Percentiles rank a stretch among this genome's conserved stretches.
Evolutionary conservation across 2,329 filamentous ascomycete species (phyloP).

Genomic region (Calonectria pteridis): DNA sequence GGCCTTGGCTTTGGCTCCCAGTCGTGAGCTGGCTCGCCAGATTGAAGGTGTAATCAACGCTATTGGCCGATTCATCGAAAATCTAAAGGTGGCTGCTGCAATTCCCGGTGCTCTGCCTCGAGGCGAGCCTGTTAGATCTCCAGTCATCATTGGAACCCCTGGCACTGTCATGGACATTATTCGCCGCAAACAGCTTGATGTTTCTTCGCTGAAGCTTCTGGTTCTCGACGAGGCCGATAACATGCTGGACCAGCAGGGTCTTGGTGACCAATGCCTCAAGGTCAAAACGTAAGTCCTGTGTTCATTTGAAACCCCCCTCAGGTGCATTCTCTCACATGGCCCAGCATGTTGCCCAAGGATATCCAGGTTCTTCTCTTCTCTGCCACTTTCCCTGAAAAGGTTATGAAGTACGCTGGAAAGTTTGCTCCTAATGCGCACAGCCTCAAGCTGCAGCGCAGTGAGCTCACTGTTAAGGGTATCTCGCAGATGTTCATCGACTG

Average conservation of each 20-base stretch:
- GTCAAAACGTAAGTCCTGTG: conserved; percentile 78
- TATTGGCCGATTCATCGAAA: conserved; percentile 87
- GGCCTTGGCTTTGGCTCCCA: conserved; percentile 90
- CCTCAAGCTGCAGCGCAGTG: conserved; percentile 88
- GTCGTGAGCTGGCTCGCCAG: conserved; percentile 93
- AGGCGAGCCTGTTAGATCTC: conserved; percentile 76
- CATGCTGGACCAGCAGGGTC: conserved; percentile 95
- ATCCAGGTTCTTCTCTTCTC: conserved; percentile 97
- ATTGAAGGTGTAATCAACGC: conserved; percentile 86
- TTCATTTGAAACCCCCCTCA: neutral
- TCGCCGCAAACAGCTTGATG: conserved; percentile 79
- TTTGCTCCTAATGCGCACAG: conserved; percentile 90
- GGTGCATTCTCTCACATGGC: conserved; percentile 45
- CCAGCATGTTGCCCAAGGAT: conserved; percentile 76
- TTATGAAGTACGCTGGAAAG: conserved; percentile 83
- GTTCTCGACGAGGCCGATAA: conserved; percentile 98
- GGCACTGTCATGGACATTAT: conserved; percentile 93
- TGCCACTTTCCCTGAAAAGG: conserved; percentile 89
- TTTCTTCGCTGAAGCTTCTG: conserved; percentile 79
- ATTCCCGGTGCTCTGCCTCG: conserved; percentile 83
- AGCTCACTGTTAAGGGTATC: conserved; percentile 96
- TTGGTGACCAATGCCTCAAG: conserved; percentile 94
- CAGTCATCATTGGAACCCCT: conserved; percentile 92
- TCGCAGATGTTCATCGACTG: conserved; percentile 99
- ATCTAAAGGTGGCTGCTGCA: conserved; percentile 82